Base-by-base conservation (phyloP, 192 early-diverging fungal genomes). In the Coemansia javaensis region DNA sequence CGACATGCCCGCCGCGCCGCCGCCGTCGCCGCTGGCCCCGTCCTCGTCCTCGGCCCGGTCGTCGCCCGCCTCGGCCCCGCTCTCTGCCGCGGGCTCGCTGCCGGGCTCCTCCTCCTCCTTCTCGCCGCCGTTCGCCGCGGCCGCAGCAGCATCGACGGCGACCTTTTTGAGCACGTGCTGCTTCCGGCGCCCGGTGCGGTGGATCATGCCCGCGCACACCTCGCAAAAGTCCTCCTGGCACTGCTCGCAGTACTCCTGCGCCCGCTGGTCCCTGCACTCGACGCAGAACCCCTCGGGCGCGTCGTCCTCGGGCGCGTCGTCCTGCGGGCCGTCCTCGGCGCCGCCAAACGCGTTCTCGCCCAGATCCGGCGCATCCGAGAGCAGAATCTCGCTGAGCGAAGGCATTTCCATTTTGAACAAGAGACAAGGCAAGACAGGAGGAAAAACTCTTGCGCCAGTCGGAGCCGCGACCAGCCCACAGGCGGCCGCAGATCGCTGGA, bases 211-310 rank as follows among this genome's bases (percentile, higher is more conserved):
- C 53, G 78, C 86, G 53, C 94, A 97, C 21, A 97, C 90, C 53
- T 89, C 86, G 64, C 94, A 97, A 81, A 88, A 97, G 47, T 85
- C 71, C 55, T 88, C 93, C 32, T 72, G 78, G 41, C 93, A 95
- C 50, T 90, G 81, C 40, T 88, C 79, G 71, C 94, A 97, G 53
- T 56, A 68, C 18, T 59, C 39, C 10, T 67, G 56, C 1, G 71
- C 63, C 65, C 69, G 44, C 54, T 88, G 86, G 67, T 88, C 86
- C 53, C 78, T 83, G 77, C 92, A 95, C 56, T 95, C 92, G 36
- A 95, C 84, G 63, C 92, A 95, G 35, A 85, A 89, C 14, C 90
- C 92, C 21, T 82, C 73, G 5, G 64, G 77, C 9, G 79, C 66
- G 17, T 65, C 71, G 21, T 70, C 65, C 32, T 53, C 28, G 28